Conservation (phyloP, 1,284 basidiomycete species). For the Cutaneotrichosporon mucoides region DNA sequence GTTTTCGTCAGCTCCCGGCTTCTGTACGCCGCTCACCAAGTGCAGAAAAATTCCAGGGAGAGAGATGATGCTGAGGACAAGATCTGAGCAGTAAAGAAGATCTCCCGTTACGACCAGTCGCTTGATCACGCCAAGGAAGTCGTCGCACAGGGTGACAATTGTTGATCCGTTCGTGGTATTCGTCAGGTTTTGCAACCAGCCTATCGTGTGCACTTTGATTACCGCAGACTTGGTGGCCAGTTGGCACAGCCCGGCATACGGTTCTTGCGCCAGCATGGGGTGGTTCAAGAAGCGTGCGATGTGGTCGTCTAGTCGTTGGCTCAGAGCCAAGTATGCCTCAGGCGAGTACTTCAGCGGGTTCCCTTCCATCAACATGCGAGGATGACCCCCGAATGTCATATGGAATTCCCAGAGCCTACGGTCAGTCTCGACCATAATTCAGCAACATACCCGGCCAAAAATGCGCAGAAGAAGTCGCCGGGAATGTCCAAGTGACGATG, state of each 20-base stretch:
- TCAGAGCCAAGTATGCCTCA: not conserved
- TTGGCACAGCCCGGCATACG: slow-evolving; percentile 1
- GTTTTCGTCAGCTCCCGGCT: not conserved
- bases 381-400: not conserved
- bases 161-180: not conserved
- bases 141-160: slow-evolving; percentile 8
- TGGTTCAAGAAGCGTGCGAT: slow-evolving; percentile 7
- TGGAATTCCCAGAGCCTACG: slow-evolving; percentile 16
- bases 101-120: not conserved
- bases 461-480: slow-evolving; percentile 8
- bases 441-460: slow-evolving; percentile 8
- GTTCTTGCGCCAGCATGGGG: slow-evolving; percentile 1
- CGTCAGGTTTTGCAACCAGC: slow-evolving; percentile 1
- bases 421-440: not conserved
- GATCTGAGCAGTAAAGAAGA: slow-evolving; percentile 11
- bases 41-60: slow-evolving; percentile 9
- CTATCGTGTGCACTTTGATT: slow-evolving; percentile 9
- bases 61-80: not conserved
- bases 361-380: not conserved
- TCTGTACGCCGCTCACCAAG: slow-evolving; percentile 1
- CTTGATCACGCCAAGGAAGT: slow-evolving; percentile 6
- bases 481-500: slow-evolving; percentile 8
- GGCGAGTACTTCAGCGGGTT: not conserved
- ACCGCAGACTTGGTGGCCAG: slow-evolving; percentile 2
- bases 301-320: slow-evolving; percentile 2